Evolutionary conservation across 352 stramenopile genomes (phyloP).

Genomic region (Phytophthora kernoviae): DNA sequence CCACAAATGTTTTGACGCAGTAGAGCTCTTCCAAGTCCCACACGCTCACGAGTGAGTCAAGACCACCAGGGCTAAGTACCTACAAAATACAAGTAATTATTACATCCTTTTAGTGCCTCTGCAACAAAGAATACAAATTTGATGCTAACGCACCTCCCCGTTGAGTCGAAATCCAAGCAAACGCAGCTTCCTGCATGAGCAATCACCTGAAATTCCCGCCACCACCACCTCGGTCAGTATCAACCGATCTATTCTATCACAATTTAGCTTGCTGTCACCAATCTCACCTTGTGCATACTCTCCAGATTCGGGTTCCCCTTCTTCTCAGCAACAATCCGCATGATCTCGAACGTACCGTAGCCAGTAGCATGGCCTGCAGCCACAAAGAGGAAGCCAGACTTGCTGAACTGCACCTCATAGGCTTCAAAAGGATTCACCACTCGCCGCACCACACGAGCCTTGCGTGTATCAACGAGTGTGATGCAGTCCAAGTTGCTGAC

Average conservation of each 20-base stretch:
- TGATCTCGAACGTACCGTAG: conserved; percentile 86
- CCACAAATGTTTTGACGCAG: conserved; percentile 82
- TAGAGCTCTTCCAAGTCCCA: conserved; percentile 89
- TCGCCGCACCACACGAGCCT: conserved; percentile 75
- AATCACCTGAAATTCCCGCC: conserved; percentile 45
- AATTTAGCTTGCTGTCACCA: not conserved
- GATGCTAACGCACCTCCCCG: conserved; percentile 55
- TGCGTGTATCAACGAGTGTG: conserved; percentile 83
- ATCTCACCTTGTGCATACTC: conserved; percentile 76
- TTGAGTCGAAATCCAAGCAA: conserved; percentile 79
- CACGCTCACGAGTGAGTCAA: conserved; percentile 84
- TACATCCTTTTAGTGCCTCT: not conserved
- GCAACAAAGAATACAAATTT: not conserved
- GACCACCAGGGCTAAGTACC: conserved; percentile 78
- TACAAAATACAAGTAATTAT: conserved; percentile 23
- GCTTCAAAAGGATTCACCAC: conserved; percentile 86
- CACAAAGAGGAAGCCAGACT: conserved; percentile 79
- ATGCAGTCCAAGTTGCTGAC: conserved; percentile 78
- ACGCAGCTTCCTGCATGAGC: conserved; percentile 85
- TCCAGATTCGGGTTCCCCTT: conserved; percentile 83
- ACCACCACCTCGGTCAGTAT: conserved; percentile 6
- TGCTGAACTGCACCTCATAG: conserved; percentile 86
- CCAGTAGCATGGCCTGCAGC: conserved; percentile 76
- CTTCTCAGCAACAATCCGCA: conserved; percentile 76
- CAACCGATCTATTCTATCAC: not conserved